These are phyloP conservation scores for Cercospora sp. DNA, from an alignment of 2,329 filamentous ascomycete genomes.

Conservation along the genomic window DNA sequence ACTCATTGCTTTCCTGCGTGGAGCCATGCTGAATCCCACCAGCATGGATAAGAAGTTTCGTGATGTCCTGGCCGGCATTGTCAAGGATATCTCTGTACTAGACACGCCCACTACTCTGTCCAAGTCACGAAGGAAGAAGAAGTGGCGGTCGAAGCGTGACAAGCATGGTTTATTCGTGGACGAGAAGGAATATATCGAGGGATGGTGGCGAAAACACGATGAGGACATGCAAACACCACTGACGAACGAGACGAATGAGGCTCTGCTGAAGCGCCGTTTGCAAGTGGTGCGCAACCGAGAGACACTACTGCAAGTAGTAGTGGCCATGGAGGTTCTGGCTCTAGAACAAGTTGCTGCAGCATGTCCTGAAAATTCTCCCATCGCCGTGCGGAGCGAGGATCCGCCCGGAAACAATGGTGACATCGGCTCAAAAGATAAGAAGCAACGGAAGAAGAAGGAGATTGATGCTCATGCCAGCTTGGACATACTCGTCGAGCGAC, in stretches of 20 bases:
- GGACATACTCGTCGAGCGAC: slow-evolving; percentile 72
- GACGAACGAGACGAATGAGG: slow-evolving; percentile 47
- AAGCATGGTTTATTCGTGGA: slow-evolving; percentile 68
- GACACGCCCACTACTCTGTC: slow-evolving; percentile 27
- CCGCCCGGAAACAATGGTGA: slow-evolving; percentile 17
- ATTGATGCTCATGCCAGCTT: slow-evolving; percentile 66
- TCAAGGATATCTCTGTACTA: slow-evolving; percentile 53
- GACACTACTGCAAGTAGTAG: slow-evolving; percentile 76
- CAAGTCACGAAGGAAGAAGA: slow-evolving; percentile 54
- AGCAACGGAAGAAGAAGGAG: slow-evolving; percentile 59
- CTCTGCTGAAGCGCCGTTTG: slow-evolving; percentile 61
- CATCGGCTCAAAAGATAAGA: slow-evolving; percentile 17
- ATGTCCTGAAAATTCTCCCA: slow-evolving; percentile 19
- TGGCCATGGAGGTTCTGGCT: slow-evolving; percentile 74
- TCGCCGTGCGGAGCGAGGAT: slow-evolving; percentile 34
- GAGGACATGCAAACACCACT: slow-evolving; percentile 39
- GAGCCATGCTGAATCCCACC: slow-evolving; percentile 41
- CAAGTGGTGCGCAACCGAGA: slow-evolving; percentile 70
- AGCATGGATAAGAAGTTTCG: slow-evolving; percentile 78
- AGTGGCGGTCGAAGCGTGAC: slow-evolving; percentile 62
- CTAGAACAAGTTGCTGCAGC: slow-evolving; percentile 54
- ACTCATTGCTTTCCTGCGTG: slow-evolving; percentile 66
- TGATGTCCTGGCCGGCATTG: slow-evolving; percentile 65
- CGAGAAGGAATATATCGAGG: slow-evolving; percentile 64
- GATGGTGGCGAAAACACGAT: slow-evolving; percentile 68